Evolutionary conservation across 1,284 basidiomycete species (phyloP), one percentile per base, ranked within the genome.

Genomic region (Entoloma clypeatum): DNA sequence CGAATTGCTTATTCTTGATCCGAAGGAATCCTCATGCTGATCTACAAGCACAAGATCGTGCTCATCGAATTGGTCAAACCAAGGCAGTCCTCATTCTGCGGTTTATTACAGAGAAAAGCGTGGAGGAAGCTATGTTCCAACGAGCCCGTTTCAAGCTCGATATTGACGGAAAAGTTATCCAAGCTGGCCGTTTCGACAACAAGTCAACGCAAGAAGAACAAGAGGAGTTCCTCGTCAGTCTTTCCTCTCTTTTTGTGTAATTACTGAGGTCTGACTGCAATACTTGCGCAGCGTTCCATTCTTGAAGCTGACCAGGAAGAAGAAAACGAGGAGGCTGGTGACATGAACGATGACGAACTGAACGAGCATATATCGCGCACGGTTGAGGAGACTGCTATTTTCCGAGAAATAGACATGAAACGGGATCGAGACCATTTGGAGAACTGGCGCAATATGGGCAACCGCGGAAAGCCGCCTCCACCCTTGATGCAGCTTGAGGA

Each of bases 1-100:
- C 16, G 25, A 18, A 13, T 36, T 45, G n/a, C 31, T 18, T 36
- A n/a, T 16, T 39, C 29, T 11, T 8, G 23, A 33, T 45, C 61
- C 58, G n/a, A n/a, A 83, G 82, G 92, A 97, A 97, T 69, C 93
- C 93, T 44, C 92, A 96, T 57, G 91, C 92, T 33, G 96, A 99
- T 81, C 69, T 99, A 53, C 96, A 99, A 68, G 96, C 96, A 16
- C 96, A 98, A 72, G 96, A 99, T 77, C 92, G 92, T 75, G 92
- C 92, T 8, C 95, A 99, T 75, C 94, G 96, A 80, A 99, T 99
- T 58, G 96, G 96, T 49, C 96, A 99, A 62, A 99, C 96, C 54
- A 96, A 96, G 69, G 90, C 94, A 43, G 96, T 99, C 26, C 82
- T 94, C 28, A 98, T 99, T 52, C 72, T 99, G 50, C 85, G 95